Percentiles rank a stretch among this genome's conserved stretches.
Conservation (phyloP, 257 asterid species). For the Solanum verrucosum region DNA sequence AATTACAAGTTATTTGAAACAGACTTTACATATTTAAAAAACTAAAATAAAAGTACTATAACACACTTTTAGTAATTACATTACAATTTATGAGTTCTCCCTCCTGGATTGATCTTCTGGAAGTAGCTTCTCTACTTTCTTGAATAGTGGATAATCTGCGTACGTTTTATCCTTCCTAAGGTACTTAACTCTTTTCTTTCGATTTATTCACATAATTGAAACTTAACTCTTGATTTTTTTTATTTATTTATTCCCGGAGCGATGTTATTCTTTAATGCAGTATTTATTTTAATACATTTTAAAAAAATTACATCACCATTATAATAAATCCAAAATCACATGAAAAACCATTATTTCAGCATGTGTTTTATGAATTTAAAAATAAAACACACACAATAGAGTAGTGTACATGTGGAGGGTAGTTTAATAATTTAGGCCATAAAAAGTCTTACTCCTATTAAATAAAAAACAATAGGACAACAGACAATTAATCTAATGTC, state of each 20-base stretch:
- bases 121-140: no score
- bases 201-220: no score
- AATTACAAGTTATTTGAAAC: no score
- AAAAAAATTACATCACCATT: neutral
- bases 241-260: no score
- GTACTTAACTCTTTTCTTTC: no score
- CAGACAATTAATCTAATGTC: neutral
- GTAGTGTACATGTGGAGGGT: neutral
- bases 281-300: no score
- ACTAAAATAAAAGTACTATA: no score
- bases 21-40: neutral
- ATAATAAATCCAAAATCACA: neutral
- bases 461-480: neutral
- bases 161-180: neutral
- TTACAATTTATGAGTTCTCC: no score
- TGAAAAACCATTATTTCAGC: neutral
- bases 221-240: no score
- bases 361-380: neutral
- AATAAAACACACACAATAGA: neutral
- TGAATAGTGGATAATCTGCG: rapidly evolving
- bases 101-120: no score
- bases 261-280: neutral
- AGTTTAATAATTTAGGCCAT: neutral
- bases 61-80: neutral
- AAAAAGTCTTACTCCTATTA: neutral